Base-by-base conservation (phyloP, 2,329 filamentous ascomycete species). In the Fusarium sterilihyphosum region DNA sequence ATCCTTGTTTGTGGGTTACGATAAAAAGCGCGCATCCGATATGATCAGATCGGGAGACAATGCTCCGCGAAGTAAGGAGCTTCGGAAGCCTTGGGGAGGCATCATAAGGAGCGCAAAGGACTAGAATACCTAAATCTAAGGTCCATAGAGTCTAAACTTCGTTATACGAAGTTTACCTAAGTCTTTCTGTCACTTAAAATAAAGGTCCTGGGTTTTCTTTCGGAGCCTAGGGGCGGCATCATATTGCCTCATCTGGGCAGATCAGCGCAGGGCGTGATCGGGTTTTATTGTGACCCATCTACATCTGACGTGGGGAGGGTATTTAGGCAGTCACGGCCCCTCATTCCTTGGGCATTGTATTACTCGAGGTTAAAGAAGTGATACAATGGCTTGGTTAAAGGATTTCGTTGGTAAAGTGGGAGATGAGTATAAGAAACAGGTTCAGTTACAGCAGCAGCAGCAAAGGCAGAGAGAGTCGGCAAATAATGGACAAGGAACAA, bases 351-450 rank as follows among this genome's bases (percentile, higher is more conserved):
- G 13, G 12, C 24, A 8, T 35, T 44, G 47, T 65, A 8, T 17
- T 43, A 24, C 20, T 40, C 24, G 16, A 20, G 44, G 11, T 6
- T 14, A 11, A 38, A 16, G 7, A n/a, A 16, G 16, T 43, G 29
- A 12, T 37, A 14, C 22, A 33, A 79, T 79, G 77, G 76, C 73
- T 22, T 75, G 77, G 61, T 52, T 78, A 7, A 73, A 73, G 8
- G 74, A 70, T 6, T 62, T 75, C 24, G 50, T 79, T 13, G 75
- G 69, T 12, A 79, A 78, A 61, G 77, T 73, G 8, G 76, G 75
- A 12, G 76, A 78, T 31, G 67, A 76, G 58, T 76, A 75, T 38
- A 69, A 65, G 38, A 67, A 75, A 31, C 77, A 77, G 20, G 24
- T 49, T 37, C 41, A 62, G 47, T 35, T 49, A 64, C 64, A 70